phyloP scores from a whole-genome alignment of 768 basidiomycete species.

The Lactifluus pinguis region DNA sequence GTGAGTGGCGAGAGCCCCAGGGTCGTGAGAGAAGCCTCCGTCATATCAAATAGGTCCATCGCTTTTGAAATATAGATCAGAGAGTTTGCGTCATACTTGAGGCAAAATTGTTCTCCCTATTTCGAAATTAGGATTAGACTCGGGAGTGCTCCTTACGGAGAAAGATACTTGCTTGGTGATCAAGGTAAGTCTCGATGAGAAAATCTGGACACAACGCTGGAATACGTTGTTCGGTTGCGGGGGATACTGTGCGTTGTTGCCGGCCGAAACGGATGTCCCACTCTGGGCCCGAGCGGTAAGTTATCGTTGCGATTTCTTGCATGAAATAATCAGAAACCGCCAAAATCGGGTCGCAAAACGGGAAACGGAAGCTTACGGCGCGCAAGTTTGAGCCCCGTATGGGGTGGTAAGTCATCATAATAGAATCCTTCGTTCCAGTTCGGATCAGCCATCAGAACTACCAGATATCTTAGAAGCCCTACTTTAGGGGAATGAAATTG shows the following conservation, averaged over 20 bases:
- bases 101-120: constrained; percentile 92
- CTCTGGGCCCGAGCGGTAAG: constrained; percentile 97
- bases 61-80: constrained; percentile 98
- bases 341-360: not conserved
- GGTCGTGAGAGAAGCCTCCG: no score
- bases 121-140: not conserved
- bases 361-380: constrained; percentile 50
- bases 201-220: constrained; percentile 95
- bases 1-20: no score
- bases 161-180: constrained; percentile 56
- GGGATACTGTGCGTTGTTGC: constrained; percentile 39
- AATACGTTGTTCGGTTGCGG: constrained; percentile 22
- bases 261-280: constrained; percentile 99
- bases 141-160: not conserved
- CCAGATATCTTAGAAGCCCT: not conserved
- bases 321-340: not conserved
- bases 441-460: constrained; percentile 98
- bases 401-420: constrained; percentile 90
- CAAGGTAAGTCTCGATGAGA: constrained; percentile 96
- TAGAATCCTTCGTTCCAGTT: constrained; percentile 99
- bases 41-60: no score
- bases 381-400: constrained; percentile 97
- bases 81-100: constrained; percentile 98
- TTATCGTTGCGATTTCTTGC: constrained; percentile 96
- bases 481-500: not conserved